Base-by-base conservation (phyloP, 2,329 filamentous ascomycete genomes). In the Penicillium sp. region DNA sequence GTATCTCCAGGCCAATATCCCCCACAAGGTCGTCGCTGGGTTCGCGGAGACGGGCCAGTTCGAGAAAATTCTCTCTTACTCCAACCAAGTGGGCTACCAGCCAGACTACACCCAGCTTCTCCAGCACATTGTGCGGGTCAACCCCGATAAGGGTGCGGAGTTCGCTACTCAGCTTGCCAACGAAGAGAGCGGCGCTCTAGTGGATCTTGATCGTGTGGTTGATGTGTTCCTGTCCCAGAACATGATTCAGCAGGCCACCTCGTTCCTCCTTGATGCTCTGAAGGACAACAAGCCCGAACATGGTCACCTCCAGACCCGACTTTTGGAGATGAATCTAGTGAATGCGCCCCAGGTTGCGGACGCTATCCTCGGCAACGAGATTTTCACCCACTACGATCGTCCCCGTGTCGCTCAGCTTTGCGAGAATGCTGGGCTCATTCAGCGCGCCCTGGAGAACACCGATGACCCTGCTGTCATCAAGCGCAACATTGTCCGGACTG, bases 141-240 rank as follows among this genome's bases (percentile, higher is more conserved):
- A 91, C 66, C 86, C 90, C 0, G 91, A 97, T 63, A 95, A 95
- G 75, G 91, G 87, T 50, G 81, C 87, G 0, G 93, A 98, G 61
- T 97, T 98, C 58, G 94, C 93, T 15, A 86, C 86, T n/a, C 81
- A 87, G 50, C 78, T 98, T 46, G 91, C 87, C 29, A 95, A 93
- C 65, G 84, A 93, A 56, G 87, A 94, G 61, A 81, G 83, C 45
- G 90, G 88, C 17, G 84, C 90, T 16, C 73, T 96, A 43, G 84
- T 98, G 52, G 93, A 97, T 57, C 81, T 97, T 41, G 88, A 95
- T 63, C 87, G 91, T 32, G 90, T 96, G 16, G 88, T 96, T 33
- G 93, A 98, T 65, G 89, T 98, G 44, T 98, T 98, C 83, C 86
- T 96, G 69, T 90, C 90, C 7, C 93, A 98, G 68, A 90, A 89